Percentiles rank a stretch among this genome's conserved stretches.
Evolutionary conservation across 2,329 filamentous ascomycete species (phyloP).

Genomic region (Zymoseptoria pseudotritici): DNA sequence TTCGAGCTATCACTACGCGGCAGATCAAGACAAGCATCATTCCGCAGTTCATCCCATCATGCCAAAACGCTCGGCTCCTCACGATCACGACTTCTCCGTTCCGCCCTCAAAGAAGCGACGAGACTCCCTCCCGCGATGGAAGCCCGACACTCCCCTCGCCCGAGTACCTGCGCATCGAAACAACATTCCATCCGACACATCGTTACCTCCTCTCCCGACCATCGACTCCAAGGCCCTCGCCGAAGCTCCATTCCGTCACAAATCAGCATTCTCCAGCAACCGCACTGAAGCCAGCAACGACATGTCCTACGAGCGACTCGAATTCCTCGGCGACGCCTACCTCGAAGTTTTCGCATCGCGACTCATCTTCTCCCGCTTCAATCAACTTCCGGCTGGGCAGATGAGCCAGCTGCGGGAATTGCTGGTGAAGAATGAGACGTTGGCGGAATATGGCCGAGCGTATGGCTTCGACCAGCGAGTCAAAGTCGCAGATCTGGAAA

Average conservation of each 20-base stretch:
- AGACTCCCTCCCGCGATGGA: not conserved
- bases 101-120: not conserved
- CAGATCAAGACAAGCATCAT: not conserved
- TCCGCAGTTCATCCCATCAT: not conserved
- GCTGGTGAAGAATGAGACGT: conserved; percentile 71
- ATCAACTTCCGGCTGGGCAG: conserved; percentile 56
- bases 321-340: conserved; percentile 85
- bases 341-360: conserved; percentile 68
- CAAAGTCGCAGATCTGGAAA: conserved; percentile 36
- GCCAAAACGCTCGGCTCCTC: not conserved
- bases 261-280: conserved; percentile 18
- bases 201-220: conserved; percentile 24
- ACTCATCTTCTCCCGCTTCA: conserved; percentile 68
- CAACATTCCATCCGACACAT: not conserved
- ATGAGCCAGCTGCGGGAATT: conserved; percentile 70
- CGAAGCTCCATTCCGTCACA: conserved; percentile 28
- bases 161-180: not conserved
- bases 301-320: conserved; percentile 67
- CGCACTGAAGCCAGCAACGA: conserved; percentile 18
- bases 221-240: conserved; percentile 18
- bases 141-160: not conserved
- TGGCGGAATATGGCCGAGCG: conserved; percentile 59
- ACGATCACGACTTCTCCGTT: not conserved
- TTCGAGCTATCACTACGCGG: not conserved
- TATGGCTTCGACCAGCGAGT: conserved; percentile 66